phyloP scores from a whole-genome alignment of 441 rosid genomes.

The Isatis lusitanica region DNA sequence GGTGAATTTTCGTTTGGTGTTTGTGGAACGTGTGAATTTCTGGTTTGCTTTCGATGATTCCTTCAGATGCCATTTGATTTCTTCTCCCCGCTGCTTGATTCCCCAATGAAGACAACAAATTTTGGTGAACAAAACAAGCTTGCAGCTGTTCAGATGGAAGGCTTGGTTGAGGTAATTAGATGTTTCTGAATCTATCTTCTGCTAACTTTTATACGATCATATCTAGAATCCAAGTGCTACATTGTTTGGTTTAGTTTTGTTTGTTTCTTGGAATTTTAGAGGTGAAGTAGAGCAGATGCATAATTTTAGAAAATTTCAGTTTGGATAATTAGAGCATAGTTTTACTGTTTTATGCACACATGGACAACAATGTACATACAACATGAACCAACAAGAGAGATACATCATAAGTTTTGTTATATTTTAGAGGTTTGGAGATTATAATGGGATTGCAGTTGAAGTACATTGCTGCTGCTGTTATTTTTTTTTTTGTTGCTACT shows the following conservation, averaged over 20 bases:
- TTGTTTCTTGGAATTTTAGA: slow-evolving; percentile 21
- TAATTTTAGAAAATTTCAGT: slow-evolving; percentile 20
- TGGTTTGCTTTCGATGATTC: slow-evolving; percentile 18
- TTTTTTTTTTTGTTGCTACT: slow-evolving; percentile 6
- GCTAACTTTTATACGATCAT: slow-evolving; percentile 7
- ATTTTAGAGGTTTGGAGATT: neutral
- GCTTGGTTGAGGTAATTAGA: slow-evolving; percentile 10
- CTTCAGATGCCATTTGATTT: slow-evolving; percentile 13
- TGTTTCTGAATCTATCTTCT: slow-evolving; percentile 8
- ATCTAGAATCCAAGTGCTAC: neutral
- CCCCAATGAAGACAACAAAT: neutral
- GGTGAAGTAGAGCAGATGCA: slow-evolving; percentile 32
- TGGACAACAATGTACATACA: slow-evolving; percentile 21
- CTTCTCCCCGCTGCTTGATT: neutral
- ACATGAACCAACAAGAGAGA: neutral
- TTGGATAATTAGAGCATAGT: slow-evolving; percentile 18
- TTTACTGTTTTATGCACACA: slow-evolving; percentile 27
- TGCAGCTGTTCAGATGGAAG: slow-evolving; percentile 4
- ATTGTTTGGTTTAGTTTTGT: slow-evolving; percentile 17
- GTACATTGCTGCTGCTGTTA: neutral
- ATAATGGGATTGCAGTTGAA: neutral
- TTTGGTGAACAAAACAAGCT: slow-evolving; percentile 5
- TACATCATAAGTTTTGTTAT: neutral
- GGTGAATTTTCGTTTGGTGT: slow-evolving; percentile 8
- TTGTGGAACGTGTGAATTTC: slow-evolving; percentile 41